These are phyloP conservation scores for Apiotrichum laibachii DNA, from an alignment of 1,284 basidiomycete genomes.

Conservation along the genomic window DNA sequence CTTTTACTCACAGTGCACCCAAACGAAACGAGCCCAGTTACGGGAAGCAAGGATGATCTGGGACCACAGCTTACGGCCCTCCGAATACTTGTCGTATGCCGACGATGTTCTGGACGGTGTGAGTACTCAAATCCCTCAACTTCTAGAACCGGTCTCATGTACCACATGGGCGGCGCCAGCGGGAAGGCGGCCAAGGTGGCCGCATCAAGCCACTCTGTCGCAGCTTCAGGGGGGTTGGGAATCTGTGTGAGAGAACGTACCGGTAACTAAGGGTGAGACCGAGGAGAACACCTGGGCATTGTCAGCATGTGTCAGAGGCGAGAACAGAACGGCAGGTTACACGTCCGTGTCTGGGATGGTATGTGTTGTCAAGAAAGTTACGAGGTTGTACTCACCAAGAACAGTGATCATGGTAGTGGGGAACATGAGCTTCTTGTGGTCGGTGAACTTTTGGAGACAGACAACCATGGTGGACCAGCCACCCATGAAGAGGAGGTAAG, in stretches of 20 bases:
- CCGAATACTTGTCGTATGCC: slow-evolving; percentile 72
- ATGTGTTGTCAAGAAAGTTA: no score
- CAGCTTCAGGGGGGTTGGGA: not conserved
- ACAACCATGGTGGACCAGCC: slow-evolving; percentile 41
- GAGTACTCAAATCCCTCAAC: not conserved
- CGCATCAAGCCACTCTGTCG: not conserved
- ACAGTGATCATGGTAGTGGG: slow-evolving; percentile 46
- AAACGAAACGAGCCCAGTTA: slow-evolving; percentile 42
- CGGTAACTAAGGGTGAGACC: slow-evolving; percentile 47
- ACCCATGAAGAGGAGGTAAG: slow-evolving; percentile 40
- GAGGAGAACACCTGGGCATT: slow-evolving; percentile 37
- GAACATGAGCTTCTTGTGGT: slow-evolving; percentile 31
- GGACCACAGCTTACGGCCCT: slow-evolving; percentile 68
- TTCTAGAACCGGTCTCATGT: not conserved
- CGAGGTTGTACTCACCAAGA: slow-evolving; percentile 25
- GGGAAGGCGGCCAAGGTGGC: no score
- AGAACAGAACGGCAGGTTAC: no score
- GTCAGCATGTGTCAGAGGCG: not conserved
- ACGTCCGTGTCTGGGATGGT: no score
- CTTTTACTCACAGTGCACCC: slow-evolving; percentile 43
- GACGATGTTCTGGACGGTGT: slow-evolving; percentile 61
- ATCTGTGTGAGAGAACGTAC: slow-evolving; percentile 19
- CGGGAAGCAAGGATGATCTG: slow-evolving; percentile 60
- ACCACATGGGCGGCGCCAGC: not conserved
- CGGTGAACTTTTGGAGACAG: slow-evolving; percentile 36